A percentile compares a stretch with the other conserved stretches of the same genome.
Conservation (phyloP, 2,329 filamentous ascomycete genomes). For the Pseudogymnoascus sp. region DNA sequence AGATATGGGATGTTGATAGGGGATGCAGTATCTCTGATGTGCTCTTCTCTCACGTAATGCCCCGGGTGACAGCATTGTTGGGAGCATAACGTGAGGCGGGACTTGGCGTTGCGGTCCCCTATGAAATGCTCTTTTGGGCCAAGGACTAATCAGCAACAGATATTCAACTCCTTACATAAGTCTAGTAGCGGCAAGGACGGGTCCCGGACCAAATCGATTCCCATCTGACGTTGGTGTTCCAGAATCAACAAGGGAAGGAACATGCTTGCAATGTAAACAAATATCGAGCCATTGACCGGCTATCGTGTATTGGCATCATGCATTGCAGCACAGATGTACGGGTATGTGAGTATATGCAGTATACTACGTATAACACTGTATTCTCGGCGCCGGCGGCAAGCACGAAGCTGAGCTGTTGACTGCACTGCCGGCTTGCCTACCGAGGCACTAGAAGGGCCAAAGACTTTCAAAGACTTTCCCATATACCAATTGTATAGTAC, state of each 20-base stretch:
- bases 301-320: not conserved
- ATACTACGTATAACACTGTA: not conserved
- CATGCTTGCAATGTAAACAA: not conserved
- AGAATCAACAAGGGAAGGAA: not conserved
- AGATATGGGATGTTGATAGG: not conserved
- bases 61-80: not conserved
- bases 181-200: not conserved
- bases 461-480: not conserved
- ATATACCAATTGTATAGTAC: not conserved
- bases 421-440: not conserved
- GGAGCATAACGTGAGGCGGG: not conserved
- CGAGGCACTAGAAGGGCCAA: slow-evolving; percentile 4
- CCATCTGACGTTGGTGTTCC: not conserved
- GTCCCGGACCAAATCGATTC: not conserved
- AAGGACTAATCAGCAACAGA: not conserved
- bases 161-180: not conserved
- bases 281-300: not conserved
- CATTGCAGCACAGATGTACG: not conserved
- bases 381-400: not conserved
- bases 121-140: not conserved
- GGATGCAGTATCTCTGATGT: not conserved
- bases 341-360: not conserved
- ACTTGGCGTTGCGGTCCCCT: not conserved
- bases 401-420: not conserved
- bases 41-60: slow-evolving; percentile 3